Conservation (phyloP, 2,329 filamentous ascomycete genomes). For the Fusarium cicatricum region DNA sequence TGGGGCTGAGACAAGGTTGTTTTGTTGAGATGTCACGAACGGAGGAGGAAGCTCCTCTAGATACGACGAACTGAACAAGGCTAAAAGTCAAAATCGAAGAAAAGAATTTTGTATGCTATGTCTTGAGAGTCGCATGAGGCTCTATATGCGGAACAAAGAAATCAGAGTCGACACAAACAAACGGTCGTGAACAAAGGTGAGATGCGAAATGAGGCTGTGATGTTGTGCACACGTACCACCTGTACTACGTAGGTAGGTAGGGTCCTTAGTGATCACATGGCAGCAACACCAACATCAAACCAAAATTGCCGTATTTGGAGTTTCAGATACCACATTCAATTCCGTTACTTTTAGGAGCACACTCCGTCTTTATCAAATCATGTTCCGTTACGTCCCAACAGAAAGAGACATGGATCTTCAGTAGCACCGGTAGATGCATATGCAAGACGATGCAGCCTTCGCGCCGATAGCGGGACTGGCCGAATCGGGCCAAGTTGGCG, state of each 20-base stretch:
- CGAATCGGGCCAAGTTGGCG: conserved; percentile 14
- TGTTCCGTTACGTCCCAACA: too few relatives aligned
- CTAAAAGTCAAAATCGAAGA: not conserved
- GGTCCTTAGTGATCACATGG: not conserved
- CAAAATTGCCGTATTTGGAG: conserved; percentile 1
- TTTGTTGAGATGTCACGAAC: conserved; percentile 4
- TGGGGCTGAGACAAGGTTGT: not conserved
- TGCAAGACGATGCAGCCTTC: conserved; percentile 3
- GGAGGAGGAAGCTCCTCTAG: not conserved
- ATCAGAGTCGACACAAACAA: not conserved
- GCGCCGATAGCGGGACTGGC: conserved; percentile 25
- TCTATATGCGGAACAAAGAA: not conserved
- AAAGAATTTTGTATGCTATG: not conserved
- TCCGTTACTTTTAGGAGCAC: not conserved
- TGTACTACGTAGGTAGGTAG: too few relatives aligned
- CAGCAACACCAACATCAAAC: not conserved
- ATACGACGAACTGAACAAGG: not conserved
- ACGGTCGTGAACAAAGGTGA: conserved; percentile 31
- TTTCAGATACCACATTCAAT: not conserved
- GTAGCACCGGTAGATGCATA: conserved; percentile 17
- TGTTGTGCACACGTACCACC: conserved; percentile 30
- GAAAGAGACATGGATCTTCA: not conserved
- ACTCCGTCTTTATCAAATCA: too few relatives aligned
- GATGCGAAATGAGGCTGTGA: conserved; percentile 31
- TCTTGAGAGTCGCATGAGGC: not conserved